Conservation (phyloP, 2,329 filamentous ascomycete genomes). For the Paramyrothecium sp. region DNA sequence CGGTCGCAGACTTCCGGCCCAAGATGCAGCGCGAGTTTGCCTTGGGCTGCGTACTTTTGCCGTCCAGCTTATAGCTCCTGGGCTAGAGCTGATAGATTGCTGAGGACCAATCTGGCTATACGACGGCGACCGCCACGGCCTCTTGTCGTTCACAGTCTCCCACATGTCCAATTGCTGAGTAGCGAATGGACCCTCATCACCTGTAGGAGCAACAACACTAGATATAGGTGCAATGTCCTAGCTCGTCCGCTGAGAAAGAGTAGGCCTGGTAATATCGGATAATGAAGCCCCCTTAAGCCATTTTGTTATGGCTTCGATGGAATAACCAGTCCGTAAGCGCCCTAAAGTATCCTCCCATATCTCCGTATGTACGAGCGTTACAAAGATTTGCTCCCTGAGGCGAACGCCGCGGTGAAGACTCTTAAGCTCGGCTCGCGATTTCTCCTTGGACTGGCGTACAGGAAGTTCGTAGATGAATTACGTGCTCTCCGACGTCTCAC, state of each 20-base stretch:
- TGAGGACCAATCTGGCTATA: conserved; percentile 44
- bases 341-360: conserved; percentile 52
- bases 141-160: conserved; percentile 40
- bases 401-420: conserved; percentile 43
- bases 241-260: neutral
- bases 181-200: conserved; percentile 28
- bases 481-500: conserved; percentile 48
- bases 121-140: conserved; percentile 48
- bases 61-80: conserved; percentile 46
- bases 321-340: conserved; percentile 48
- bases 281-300: conserved; percentile 37
- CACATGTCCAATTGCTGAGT: conserved; percentile 26
- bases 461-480: conserved; percentile 63
- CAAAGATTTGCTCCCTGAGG: conserved; percentile 53
- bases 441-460: conserved; percentile 63
- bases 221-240: conserved; percentile 53
- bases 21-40: conserved; percentile 46
- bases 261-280: neutral
- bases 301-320: conserved; percentile 54
- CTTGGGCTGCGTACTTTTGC: conserved; percentile 33
- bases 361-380: conserved; percentile 50
- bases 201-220: conserved; percentile 41
- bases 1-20: conserved; percentile 43
- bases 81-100: conserved; percentile 42
- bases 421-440: conserved; percentile 59